Evolutionary conservation across 2,329 filamentous ascomycete species (phyloP).

Genomic region (Lasiodiplodia hormozganensis): DNA sequence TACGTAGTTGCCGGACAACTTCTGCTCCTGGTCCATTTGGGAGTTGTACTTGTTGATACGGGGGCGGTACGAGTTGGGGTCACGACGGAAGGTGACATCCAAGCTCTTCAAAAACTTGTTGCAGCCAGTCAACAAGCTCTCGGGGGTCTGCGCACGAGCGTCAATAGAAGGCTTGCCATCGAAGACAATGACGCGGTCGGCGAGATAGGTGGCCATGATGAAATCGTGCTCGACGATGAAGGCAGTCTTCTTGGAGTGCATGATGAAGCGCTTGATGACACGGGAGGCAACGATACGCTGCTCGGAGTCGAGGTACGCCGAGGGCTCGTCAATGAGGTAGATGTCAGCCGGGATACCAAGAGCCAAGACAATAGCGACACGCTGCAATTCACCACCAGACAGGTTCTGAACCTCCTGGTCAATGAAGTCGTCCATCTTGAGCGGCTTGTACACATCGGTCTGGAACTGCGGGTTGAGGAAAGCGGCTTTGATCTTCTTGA

Average conservation of each 20-base stretch:
- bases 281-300: constrained; percentile 97
- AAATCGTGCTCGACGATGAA: constrained; percentile 99
- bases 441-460: constrained; percentile 99
- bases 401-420: constrained; percentile 99
- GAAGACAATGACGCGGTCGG: constrained; percentile 98
- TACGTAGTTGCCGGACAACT: constrained; percentile 88
- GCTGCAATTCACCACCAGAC: constrained; percentile 98
- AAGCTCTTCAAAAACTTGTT: constrained; percentile 96
- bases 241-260: constrained; percentile 99
- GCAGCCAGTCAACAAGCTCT: constrained; percentile 93
- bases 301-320: constrained; percentile 93
- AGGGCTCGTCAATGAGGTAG: constrained; percentile 97
- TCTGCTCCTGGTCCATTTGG: constrained; percentile 98
- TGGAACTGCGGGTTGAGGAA: constrained; percentile 99
- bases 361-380: constrained; percentile 97
- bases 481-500: constrained; percentile 98
- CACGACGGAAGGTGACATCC: constrained; percentile 97
- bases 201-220: constrained; percentile 86
- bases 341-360: constrained; percentile 96
- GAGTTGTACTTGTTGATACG: constrained; percentile 98
- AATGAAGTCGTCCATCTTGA: constrained; percentile 98
- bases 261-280: constrained; percentile 99
- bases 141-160: constrained; percentile 85
- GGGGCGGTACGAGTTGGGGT: constrained; percentile 93
- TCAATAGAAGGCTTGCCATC: constrained; percentile 91